phyloP scores from a whole-genome alignment of 805 yeast genomes.

The Schizosaccharomyces cryophilus region DNA sequence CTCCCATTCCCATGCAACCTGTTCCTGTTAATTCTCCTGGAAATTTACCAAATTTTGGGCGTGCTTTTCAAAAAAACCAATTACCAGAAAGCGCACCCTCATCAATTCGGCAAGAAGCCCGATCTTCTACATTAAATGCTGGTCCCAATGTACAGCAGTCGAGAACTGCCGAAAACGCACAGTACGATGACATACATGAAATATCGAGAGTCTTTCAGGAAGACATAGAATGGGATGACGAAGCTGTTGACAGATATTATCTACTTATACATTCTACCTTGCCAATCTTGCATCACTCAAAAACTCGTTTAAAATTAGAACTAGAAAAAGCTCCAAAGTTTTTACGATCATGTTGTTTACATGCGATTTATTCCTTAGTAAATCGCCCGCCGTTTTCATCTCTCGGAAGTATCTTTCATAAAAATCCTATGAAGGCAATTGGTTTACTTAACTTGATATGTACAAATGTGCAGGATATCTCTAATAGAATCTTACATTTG shows the following conservation, averaged over 20 bases:
- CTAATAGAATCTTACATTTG: constrained; percentile 11
- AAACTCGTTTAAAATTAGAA: constrained; percentile 12
- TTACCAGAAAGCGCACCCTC: too few relatives aligned
- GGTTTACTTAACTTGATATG: not conserved
- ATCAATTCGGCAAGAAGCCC: too few relatives aligned
- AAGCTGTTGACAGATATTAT: constrained; percentile 16
- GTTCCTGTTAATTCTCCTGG: too few relatives aligned
- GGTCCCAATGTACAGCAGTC: not conserved
- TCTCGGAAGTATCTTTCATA: constrained; percentile 2
- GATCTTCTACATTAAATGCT: not conserved
- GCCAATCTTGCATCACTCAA: constrained; percentile 17
- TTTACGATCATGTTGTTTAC: constrained; percentile 12
- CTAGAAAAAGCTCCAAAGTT: constrained; percentile 11
- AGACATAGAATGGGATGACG: constrained; percentile 9
- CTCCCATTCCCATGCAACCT: too few relatives aligned
- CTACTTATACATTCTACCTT: constrained; percentile 16
- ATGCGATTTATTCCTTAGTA: constrained; percentile 7
- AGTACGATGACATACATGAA: not conserved
- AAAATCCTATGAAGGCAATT: not conserved
- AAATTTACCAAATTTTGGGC: too few relatives aligned
- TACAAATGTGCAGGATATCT: not conserved
- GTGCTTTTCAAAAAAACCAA: too few relatives aligned
- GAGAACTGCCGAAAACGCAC: not conserved
- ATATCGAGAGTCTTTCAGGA: not conserved
- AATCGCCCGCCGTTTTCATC: not conserved